Base-by-base conservation (phyloP, 768 basidiomycete species). In the Guyanaporus albipodus region DNA sequence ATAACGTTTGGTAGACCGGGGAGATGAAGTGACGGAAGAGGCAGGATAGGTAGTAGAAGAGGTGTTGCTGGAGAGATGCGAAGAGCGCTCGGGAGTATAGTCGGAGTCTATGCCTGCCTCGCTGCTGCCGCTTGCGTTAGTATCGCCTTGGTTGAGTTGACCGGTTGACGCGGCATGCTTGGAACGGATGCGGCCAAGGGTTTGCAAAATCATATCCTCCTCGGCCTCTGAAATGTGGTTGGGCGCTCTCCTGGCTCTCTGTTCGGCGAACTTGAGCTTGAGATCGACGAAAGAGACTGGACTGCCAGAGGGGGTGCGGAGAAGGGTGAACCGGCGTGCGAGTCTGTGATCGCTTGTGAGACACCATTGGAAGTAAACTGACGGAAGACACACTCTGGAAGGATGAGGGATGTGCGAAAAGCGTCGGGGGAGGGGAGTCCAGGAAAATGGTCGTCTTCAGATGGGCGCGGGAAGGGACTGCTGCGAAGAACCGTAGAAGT, bases 331-430 rank as follows among this genome's bases (percentile, higher is more conserved):
- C 21, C 87, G 83, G 42, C 85, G 85, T 38, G 86, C 78, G 50
- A 92, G 80, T 61, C 90, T 92, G 64, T 55, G 56, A 40, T 63
- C 31, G 54, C 29, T 28, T 43, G 48, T 45, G 54, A 59, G 50
- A 50, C 27, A 35, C 1, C 23, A 44, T 42, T 49, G 15, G 34
- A 35, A 38, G 11, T 19, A 24, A 50, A 49, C 4, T 39, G 49
- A 41, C 56, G 18, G 46, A 40, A 51, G 33, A 73, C 86, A 71
- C 68, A 92, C 90, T 85, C 87, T 64, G 87, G 87, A 39, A 92
- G 69, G 58, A 92, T 90, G 61, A 85, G 77, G 49, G 88, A 90
- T 24, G 90, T 89, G 59, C 90, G 85, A 71, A 92, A 92, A 67
- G 89, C 81, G 71, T 77, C 80, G 35, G 74, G 70, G 8, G 84